phyloP scores from a whole-genome alignment of 805 yeast genomes.

The Pichia paraexigua region DNA sequence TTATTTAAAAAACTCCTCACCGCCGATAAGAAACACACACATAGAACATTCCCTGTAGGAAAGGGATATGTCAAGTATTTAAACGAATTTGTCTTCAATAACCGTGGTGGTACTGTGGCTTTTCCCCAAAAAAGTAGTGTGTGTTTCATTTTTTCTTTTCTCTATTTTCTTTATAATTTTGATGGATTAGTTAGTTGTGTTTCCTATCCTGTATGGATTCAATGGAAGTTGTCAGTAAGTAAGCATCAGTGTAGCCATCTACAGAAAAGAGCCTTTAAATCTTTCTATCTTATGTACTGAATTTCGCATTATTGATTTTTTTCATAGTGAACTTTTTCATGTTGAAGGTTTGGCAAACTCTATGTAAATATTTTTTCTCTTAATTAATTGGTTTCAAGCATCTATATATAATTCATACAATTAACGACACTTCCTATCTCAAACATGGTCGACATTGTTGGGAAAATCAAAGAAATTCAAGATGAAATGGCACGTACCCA shows the following conservation, averaged over 20 bases:
- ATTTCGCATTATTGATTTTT: not conserved
- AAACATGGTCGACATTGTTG: conserved; percentile 34
- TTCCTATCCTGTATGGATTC: not conserved
- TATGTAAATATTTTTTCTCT: not conserved
- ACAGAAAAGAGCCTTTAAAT: too few relatives aligned
- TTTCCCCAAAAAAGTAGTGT: too few relatives aligned
- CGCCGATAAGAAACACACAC: too few relatives aligned
- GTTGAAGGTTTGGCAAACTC: not conserved
- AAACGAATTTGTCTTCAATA: not conserved
- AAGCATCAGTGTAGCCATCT: too few relatives aligned
- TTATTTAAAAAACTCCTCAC: too few relatives aligned
- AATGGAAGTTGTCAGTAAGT: too few relatives aligned
- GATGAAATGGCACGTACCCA: conserved; percentile 93
- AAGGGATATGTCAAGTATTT: not conserved
- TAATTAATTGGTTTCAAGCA: not conserved
- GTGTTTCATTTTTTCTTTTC: too few relatives aligned
- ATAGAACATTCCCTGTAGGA: too few relatives aligned
- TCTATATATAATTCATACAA: not conserved
- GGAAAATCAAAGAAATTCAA: conserved; percentile 82
- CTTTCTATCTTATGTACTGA: too few relatives aligned
- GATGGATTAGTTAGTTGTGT: too few relatives aligned
- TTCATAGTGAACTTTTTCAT: not conserved
- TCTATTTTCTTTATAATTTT: too few relatives aligned
- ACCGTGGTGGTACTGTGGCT: not conserved
- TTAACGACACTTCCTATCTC: not conserved